phyloP scores from a whole-genome alignment of 2,329 filamentous ascomycete genomes.

The Xylaria sp. region DNA sequence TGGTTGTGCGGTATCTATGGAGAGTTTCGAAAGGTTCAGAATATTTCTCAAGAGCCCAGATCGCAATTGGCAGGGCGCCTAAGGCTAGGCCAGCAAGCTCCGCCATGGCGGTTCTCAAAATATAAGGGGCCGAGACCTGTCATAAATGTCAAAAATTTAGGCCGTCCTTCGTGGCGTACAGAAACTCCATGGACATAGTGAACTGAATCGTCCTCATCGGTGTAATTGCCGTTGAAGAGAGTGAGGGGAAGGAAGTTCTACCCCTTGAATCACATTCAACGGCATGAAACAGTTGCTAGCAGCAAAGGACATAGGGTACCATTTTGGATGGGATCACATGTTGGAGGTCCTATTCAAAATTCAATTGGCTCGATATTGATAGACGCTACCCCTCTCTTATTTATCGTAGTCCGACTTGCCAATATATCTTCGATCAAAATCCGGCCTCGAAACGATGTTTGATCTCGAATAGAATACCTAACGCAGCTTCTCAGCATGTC shows the following conservation, averaged over 20 bases:
- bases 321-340: no score
- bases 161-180: no score
- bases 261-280: no score
- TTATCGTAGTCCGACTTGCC: no score
- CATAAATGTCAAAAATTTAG: neutral
- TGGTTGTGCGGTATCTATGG: constrained; percentile 3
- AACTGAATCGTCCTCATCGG: no score
- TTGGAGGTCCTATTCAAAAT: no score
- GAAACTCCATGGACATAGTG: neutral
- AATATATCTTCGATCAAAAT: neutral
- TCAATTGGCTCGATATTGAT: no score
- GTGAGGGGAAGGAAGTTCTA: neutral
- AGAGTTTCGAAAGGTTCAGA: constrained; percentile 8
- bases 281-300: no score
- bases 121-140: neutral
- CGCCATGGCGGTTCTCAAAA: neutral
- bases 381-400: neutral
- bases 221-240: no score
- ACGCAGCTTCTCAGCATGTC: neutral
- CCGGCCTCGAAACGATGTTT: neutral
- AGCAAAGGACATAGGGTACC: no score
- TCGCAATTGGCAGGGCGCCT: constrained; percentile 5
- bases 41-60: constrained; percentile 12
- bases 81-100: constrained; percentile 1
- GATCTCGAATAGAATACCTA: neutral